phyloP scores from a whole-genome alignment of 2,329 filamentous ascomycete species.

The Dactylonectria estremocensis region DNA sequence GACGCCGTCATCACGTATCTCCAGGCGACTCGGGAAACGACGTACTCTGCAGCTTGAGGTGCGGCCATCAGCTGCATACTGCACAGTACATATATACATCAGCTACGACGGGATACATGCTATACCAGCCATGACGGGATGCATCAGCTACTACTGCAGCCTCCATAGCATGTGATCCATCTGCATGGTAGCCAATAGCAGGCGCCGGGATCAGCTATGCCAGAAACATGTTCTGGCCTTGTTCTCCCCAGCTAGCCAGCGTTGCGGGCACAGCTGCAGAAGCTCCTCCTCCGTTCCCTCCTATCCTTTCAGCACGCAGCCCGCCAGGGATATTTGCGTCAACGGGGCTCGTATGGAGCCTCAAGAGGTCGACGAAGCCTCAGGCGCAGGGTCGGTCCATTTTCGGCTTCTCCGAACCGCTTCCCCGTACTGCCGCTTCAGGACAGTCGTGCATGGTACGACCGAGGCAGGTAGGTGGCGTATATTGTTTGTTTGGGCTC shows the following conservation, averaged over 20 bases:
- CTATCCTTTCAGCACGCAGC: too few relatives aligned
- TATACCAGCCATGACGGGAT: too few relatives aligned
- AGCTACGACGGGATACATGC: too few relatives aligned
- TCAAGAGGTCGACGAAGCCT: constrained; percentile 14
- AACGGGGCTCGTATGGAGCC: constrained; percentile 22
- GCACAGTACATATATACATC: too few relatives aligned
- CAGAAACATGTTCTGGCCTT: constrained; percentile 8
- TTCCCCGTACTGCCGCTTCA: constrained; percentile 40
- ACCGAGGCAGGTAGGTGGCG: constrained; percentile 36
- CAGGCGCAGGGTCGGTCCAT: constrained; percentile 33
- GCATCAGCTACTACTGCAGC: constrained; percentile 23
- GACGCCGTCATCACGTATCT: constrained; percentile 17
- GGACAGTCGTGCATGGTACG: constrained; percentile 45
- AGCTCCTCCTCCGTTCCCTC: not conserved
- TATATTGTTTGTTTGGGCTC: constrained; percentile 35
- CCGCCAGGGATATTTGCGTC: constrained; percentile 20
- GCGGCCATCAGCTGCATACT: constrained; percentile 7
- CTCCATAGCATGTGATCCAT: constrained; percentile 44
- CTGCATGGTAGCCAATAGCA: constrained; percentile 44
- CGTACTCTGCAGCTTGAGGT: constrained; percentile 23
- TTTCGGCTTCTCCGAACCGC: constrained; percentile 37
- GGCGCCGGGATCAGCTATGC: constrained; percentile 28
- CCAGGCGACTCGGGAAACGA: constrained; percentile 10
- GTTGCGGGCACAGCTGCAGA: not conserved
- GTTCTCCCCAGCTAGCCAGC: not conserved